Evolutionary conservation across 1,284 basidiomycete species (phyloP), one percentile per base, ranked within the genome.

Genomic region (Moesziomyces globuligerus): DNA sequence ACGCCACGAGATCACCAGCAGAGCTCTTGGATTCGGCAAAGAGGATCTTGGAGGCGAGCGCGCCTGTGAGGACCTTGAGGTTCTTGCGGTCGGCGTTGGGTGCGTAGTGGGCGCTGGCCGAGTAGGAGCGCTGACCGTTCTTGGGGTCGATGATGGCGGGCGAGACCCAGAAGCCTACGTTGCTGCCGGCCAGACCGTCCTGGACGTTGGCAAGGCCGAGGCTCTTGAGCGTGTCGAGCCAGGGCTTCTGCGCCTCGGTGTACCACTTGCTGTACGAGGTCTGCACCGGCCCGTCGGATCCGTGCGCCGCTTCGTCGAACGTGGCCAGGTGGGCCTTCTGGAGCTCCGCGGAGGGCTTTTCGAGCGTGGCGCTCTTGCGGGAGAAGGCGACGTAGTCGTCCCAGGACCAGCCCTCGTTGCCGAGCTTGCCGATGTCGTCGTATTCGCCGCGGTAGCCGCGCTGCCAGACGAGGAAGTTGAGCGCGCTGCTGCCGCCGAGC

Each of bases 391-490:
- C 57, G 21, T 66, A 57, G 34, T 65, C 67, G 23, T 75, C 56
- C 75, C 75, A 78, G n/a, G 46, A 50, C 75, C 75, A 78, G 26
- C 72, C 74, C 3, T 25, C 15, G 42, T 74, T 74, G 39, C 72
- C 74, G 24, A 78, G 49, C 39, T 54, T 64, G 23, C 52, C 72
- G 25, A 76, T 66, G 25, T 69, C 67, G 34, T 78, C 74, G 66
- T 68, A 75, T 23, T 76, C 75, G 39, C 58, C 48, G 51, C 62
- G 59, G 53, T 72, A 62, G 34, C 75, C 75, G 18, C 75, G 51
- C 48, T 76, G 75, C 66, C 66, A 72, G 40, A 74, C 71, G 42
- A 77, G 66, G 37, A 76, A 81, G 68, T 87, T 87, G 56, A 87
- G 84, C 15, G 83, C 82, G 17, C 84, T 84, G 37, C 48, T 52